Percentiles rank a stretch among this genome's conserved stretches.
phyloP scores from a whole-genome alignment of 805 yeast species.

The Nakazawaea sp. region DNA sequence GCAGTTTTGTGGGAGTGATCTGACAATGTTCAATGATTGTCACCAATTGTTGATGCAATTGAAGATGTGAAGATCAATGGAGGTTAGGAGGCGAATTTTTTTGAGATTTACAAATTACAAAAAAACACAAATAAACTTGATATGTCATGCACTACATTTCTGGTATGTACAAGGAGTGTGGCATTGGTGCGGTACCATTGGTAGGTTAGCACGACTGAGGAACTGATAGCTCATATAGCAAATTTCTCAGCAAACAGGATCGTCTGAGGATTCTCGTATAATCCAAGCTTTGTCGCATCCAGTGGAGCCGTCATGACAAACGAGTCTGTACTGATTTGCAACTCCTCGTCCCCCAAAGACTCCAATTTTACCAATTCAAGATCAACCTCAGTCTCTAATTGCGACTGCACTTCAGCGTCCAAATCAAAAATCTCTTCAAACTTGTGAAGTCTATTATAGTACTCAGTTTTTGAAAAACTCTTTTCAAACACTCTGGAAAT shows the following conservation, averaged over 20 bases:
- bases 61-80: no score
- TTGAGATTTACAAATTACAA: no score
- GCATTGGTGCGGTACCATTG: no score
- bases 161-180: no score
- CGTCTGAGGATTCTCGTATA: slow-evolving; percentile 23
- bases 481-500: slow-evolving; percentile 16
- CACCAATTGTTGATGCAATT: no score
- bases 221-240: neutral
- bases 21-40: no score
- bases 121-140: no score
- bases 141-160: no score
- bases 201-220: no score
- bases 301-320: slow-evolving; percentile 11
- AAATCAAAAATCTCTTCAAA: slow-evolving; percentile 6
- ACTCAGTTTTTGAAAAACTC: slow-evolving; percentile 3
- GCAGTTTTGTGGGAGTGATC: no score
- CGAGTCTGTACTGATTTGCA: slow-evolving; percentile 1
- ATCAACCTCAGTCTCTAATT: slow-evolving; percentile 8
- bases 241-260: neutral
- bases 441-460: slow-evolving; percentile 5
- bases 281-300: slow-evolving; percentile 11
- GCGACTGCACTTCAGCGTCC: neutral
- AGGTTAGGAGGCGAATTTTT: neutral
- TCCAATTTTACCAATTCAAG: slow-evolving; percentile 4
- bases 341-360: neutral